Base-by-base conservation (phyloP, 2,329 filamentous ascomycete species). In the Botryosphaeria dothidea region DNA sequence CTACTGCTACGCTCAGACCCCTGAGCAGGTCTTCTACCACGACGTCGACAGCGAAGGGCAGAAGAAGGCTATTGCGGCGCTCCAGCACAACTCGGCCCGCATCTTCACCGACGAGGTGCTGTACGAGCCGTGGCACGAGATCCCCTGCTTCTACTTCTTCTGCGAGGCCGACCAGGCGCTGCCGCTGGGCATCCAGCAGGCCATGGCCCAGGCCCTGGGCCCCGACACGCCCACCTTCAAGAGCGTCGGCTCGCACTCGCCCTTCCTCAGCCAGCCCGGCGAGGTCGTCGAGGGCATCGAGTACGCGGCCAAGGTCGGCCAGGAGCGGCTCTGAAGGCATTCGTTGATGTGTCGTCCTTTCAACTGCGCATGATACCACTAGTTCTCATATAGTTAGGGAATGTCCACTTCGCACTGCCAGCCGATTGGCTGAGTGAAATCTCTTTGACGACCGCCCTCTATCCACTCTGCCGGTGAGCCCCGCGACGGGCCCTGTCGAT, bases 261-360 rank as follows among this genome's bases (percentile, higher is more conserved):
- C 79, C 15, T 82, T 80, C 67, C 66, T 81, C 68, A 78, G 75
- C 41, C 75, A 71, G 69, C 75, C 77, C 0, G 72, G 74, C 49
- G 73, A 73, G 58, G 70, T 77, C 58, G 78, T 74, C 5, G 70
- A 68, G 21, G 62, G 51, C 4, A 29, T 64, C n/a, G 62, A 64
- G 62, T 48, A 27, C 23, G 62, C 62, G 4, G 62, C 51, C 29
- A 58, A 49, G 52, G 52, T 31, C 25, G 62, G 62, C 15, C 27
- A 56, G 38, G 62, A 64, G 41, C 56, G 21, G 38, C 56, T 29
- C 36, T 60, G 52, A 38, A 27, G 15, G 19, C 9, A 2, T 29
- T 6, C 15, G 25, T 29, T 6, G 48, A 5, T 31, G 23, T 51
- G 2, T 41, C 38, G 38, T 41, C 31, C 13, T 34, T 31, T 25